Conservation (phyloP, 2,329 filamentous ascomycete genomes). For the Microcyclosporella mali region DNA sequence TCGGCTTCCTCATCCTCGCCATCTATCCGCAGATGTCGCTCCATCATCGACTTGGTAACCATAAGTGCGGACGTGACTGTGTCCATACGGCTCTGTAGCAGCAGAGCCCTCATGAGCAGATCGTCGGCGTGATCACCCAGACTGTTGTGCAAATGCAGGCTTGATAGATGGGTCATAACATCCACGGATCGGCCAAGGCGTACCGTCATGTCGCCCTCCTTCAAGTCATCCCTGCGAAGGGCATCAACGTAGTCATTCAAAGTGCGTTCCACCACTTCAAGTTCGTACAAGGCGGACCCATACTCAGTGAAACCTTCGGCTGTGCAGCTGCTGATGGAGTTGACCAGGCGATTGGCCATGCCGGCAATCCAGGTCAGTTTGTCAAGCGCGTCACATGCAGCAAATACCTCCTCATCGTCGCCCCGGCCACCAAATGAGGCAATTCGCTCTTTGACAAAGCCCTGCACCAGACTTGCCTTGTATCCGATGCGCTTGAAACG, state of each 20-base stretch:
- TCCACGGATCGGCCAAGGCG: conserved; percentile 78
- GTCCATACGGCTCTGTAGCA: conserved; percentile 78
- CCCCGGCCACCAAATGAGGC: conserved; percentile 60
- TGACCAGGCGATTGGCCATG: conserved; percentile 79
- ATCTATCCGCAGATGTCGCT: conserved; percentile 53
- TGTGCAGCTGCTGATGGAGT: conserved; percentile 71
- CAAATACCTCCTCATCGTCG: conserved; percentile 71
- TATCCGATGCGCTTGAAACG: conserved; percentile 82
- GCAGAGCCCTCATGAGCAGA: conserved; percentile 66
- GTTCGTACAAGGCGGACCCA: conserved; percentile 73
- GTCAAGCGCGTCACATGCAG: conserved; percentile 73
- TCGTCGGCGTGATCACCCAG: conserved; percentile 71
- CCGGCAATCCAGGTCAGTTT: conserved; percentile 77
- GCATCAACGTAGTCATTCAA: conserved; percentile 84
- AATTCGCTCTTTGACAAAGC: conserved; percentile 72
- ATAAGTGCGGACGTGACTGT: conserved; percentile 64
- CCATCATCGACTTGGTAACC: conserved; percentile 59
- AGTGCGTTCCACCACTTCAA: conserved; percentile 85
- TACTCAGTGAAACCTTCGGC: conserved; percentile 72
- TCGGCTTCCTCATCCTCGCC: conserved; percentile 52
- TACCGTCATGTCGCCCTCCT: conserved; percentile 72
- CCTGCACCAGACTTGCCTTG: conserved; percentile 74
- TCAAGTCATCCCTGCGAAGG: conserved; percentile 75
- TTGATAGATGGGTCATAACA: conserved; percentile 77
- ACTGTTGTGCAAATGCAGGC: conserved; percentile 67